Evolutionary conservation across 805 yeast genomes (phyloP).

Genomic region (Kazachstania africana): DNA sequence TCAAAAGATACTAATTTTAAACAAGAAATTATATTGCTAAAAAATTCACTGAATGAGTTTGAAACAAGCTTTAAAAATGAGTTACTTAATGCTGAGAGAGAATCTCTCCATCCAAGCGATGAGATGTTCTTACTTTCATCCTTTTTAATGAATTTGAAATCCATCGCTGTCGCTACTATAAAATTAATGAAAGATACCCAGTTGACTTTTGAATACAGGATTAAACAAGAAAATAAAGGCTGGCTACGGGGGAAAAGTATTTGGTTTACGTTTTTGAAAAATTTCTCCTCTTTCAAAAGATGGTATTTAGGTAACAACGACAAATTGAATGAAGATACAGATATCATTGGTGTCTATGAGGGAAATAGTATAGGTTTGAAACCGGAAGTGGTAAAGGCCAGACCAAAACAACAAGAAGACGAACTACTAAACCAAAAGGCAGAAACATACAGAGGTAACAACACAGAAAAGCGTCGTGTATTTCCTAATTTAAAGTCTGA

Average conservation of each 20-base stretch:
- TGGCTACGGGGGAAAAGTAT: conserved; percentile 27
- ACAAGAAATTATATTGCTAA: conserved; percentile 13
- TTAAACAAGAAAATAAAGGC: conserved; percentile 25
- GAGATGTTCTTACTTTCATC: conserved; percentile 40
- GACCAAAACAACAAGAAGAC: conserved; percentile 21
- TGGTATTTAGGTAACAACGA: conserved; percentile 24
- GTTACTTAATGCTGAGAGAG: conserved; percentile 14
- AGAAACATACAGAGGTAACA: background rate
- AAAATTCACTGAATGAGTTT: conserved; percentile 25
- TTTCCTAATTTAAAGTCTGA: too few relatives aligned
- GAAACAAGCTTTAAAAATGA: conserved; percentile 27
- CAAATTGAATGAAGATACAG: conserved; percentile 26
- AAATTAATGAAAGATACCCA: conserved; percentile 25
- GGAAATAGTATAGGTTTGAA: conserved; percentile 1
- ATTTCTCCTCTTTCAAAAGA: conserved; percentile 24
- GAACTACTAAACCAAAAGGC: conserved; percentile 17
- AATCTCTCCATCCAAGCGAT: conserved; percentile 33
- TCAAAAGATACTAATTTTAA: conserved; percentile 20
- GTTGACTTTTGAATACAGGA: conserved; percentile 22
- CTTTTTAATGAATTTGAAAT: conserved; percentile 36
- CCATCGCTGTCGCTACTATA: conserved; percentile 25
- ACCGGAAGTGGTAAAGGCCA: conserved; percentile 8
- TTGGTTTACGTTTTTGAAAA: conserved; percentile 34
- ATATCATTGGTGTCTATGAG: conserved; percentile 22
- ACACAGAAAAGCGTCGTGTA: too few relatives aligned